phyloP scores from a whole-genome alignment of 176 grass and related monocot genomes.

The Hyparrhenia diplandra region DNA sequence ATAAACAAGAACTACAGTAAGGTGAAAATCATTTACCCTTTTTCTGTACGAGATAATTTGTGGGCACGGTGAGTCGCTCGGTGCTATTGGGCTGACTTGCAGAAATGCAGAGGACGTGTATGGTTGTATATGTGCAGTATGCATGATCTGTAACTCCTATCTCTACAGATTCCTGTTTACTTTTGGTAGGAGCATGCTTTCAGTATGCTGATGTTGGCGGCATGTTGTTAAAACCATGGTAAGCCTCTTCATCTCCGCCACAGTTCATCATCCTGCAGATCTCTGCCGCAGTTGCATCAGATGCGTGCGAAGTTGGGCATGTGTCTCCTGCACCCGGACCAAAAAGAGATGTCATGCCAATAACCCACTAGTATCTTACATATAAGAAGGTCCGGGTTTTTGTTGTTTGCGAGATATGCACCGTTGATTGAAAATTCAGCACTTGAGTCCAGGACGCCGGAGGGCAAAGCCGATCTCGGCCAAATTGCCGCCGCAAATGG shows the following conservation, averaged over 20 bases:
- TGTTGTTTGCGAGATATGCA: neutral
- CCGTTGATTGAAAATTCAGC: neutral
- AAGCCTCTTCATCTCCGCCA: neutral
- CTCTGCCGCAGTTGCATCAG: conserved; percentile 32
- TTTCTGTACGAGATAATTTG: neutral
- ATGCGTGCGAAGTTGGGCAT: conserved; percentile 19
- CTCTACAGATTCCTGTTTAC: neutral
- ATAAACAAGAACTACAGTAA: neutral
- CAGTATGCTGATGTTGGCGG: neutral
- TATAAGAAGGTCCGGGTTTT: neutral
- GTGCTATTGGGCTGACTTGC: neutral
- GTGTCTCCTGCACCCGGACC: conserved; percentile 36
- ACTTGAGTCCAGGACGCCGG: neutral
- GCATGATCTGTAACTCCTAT: neutral
- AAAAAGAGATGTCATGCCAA: conserved; percentile 8
- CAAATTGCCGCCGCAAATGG: neutral
- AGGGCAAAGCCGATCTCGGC: too few species aligned
- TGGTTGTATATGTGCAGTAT: neutral
- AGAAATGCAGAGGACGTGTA: neutral
- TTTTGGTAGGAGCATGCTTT: neutral
- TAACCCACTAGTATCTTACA: neutral
- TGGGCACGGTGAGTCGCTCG: neutral
- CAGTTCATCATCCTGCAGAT: neutral
- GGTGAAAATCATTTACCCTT: neutral
- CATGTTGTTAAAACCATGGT: neutral